A percentile compares a stretch with the other conserved stretches of the same genome.
Evolutionary conservation across 1,139 yeast species (phyloP).

Genomic region (Meyerozyma athensensis): DNA sequence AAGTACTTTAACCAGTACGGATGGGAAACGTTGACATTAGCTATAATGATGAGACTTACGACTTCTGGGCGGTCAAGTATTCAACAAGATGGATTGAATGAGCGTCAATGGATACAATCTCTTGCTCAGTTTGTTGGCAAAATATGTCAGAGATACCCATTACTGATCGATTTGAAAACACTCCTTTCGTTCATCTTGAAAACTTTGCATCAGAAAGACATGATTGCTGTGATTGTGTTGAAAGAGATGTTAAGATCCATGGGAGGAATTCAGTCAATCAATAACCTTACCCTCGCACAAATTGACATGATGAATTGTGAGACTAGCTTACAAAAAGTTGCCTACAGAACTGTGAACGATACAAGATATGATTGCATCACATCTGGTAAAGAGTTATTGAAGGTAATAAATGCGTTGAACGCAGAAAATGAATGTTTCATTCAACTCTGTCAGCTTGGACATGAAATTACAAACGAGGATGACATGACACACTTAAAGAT

Average conservation of each 20-base stretch:
- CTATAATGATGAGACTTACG: slow-evolving; percentile 67
- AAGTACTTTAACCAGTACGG: slow-evolving; percentile 72
- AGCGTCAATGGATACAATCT: slow-evolving; percentile 81
- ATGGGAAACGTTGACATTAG: slow-evolving; percentile 82
- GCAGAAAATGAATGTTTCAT: slow-evolving; percentile 62
- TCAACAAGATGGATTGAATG: slow-evolving; percentile 78
- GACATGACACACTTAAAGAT: slow-evolving; percentile 59
- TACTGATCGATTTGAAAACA: slow-evolving; percentile 48
- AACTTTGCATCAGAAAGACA: slow-evolving; percentile 58
- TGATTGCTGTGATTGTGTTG: slow-evolving; percentile 62
- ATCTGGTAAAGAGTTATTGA: slow-evolving; percentile 53
- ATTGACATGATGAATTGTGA: slow-evolving; percentile 68
- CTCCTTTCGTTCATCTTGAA: slow-evolving; percentile 59
- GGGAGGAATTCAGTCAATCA: slow-evolving; percentile 75
- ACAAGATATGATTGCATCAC: slow-evolving; percentile 40
- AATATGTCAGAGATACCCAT: slow-evolving; percentile 49
- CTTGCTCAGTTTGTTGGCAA: slow-evolving; percentile 64
- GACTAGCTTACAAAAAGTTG: slow-evolving; percentile 48
- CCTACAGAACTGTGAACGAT: slow-evolving; percentile 61
- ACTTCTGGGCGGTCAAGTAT: slow-evolving; percentile 58
- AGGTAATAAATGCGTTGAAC: slow-evolving; percentile 40
- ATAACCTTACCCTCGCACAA: slow-evolving; percentile 63
- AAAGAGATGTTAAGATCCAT: slow-evolving; percentile 67
- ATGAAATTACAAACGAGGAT: slow-evolving; percentile 35
- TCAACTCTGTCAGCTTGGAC: slow-evolving; percentile 51